Evolutionary conservation across 2,329 filamentous ascomycete genomes (phyloP).

Genomic region (Phaeosphaeriaceae sp.): DNA sequence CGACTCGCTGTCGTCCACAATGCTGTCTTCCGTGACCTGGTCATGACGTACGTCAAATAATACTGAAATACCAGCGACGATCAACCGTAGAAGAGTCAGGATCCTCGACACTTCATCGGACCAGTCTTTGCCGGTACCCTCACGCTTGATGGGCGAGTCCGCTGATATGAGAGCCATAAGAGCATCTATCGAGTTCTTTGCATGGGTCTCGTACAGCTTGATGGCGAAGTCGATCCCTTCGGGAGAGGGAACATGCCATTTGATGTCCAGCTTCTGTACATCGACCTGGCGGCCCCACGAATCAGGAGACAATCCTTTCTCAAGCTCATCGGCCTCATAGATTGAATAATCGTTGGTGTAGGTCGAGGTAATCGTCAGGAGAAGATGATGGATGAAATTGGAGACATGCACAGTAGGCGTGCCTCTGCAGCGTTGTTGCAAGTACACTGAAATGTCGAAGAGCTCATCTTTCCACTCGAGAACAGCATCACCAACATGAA

Average conservation of each 20-base stretch:
- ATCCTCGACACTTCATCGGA: conserved; percentile 95
- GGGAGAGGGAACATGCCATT: conserved; percentile 86
- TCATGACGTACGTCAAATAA: conserved; percentile 77
- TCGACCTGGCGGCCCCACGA: conserved; percentile 87
- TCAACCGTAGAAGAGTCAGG: conserved; percentile 84
- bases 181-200: conserved; percentile 76
- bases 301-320: conserved; percentile 74
- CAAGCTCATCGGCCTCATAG: conserved; percentile 79
- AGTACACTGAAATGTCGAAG: conserved; percentile 89
- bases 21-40: conserved; percentile 39
- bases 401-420: conserved; percentile 95
- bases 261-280: conserved; percentile 79
- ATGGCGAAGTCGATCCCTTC: conserved; percentile 89
- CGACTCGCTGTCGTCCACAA: conserved; percentile 61
- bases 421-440: conserved; percentile 95
- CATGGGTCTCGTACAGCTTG: conserved; percentile 86
- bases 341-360: conserved; percentile 90
- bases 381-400: conserved; percentile 95
- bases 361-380: conserved; percentile 92
- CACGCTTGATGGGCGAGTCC: conserved; percentile 82
- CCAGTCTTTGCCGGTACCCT: conserved; percentile 98
- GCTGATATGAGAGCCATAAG: conserved; percentile 82
- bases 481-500: conserved; percentile 91
- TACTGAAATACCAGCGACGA: conserved; percentile 87
- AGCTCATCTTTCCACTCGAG: conserved; percentile 88